Evolutionary conservation across 305 asterid genomes (phyloP), one percentile per base, ranked within the genome.

Genomic region (Fraxinus albicans): DNA sequence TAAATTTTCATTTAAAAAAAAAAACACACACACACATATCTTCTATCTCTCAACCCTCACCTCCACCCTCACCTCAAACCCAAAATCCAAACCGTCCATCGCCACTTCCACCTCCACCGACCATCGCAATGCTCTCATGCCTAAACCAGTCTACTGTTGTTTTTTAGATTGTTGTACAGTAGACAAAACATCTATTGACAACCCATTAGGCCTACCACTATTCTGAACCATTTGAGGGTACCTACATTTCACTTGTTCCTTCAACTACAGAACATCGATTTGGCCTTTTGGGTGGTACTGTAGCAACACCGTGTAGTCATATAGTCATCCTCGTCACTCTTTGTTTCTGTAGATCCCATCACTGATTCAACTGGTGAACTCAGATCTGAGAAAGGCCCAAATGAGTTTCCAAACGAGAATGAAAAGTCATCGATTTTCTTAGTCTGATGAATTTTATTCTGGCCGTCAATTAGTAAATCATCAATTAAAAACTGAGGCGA

Each of bases 331-430:
- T 91, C 94, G 69, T 89, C 94, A 73, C 94, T 89, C 86, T 91
- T 93, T 0, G 92, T 88, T 69, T 88, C 92, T 0, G 86, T 82
- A 0, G 94, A 88, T 40, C 94, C 92, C 47, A 78, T 60, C 1
- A 86, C 87, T 0, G 94, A 91, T 83, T 91, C 94, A n/a, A 87
- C 94, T 0, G 94, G 93, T 2, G 94, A 91, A 67, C 93, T 86
- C 88, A 87, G 84, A 77, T 86, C 90, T 78, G 94, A 90, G 87
- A 47, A 74, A 76, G 82, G 80, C 3, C 85, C 87, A 27, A 60
- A 78, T 4, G 84, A 55, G 75, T 21, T 42, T 55, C 83, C 81
- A 58, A 81, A 84, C 65, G 76, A 78, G 8, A 4, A 55, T 0
- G 86, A 74, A 10, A 65, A 84, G 2, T 80, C 88, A 33, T 84